A percentile compares a stretch with the other conserved stretches of the same genome.
These are phyloP conservation scores for Nepenthes gracilis DNA, from an alignment of 148 eudicot genomes.

Conservation along the genomic window DNA sequence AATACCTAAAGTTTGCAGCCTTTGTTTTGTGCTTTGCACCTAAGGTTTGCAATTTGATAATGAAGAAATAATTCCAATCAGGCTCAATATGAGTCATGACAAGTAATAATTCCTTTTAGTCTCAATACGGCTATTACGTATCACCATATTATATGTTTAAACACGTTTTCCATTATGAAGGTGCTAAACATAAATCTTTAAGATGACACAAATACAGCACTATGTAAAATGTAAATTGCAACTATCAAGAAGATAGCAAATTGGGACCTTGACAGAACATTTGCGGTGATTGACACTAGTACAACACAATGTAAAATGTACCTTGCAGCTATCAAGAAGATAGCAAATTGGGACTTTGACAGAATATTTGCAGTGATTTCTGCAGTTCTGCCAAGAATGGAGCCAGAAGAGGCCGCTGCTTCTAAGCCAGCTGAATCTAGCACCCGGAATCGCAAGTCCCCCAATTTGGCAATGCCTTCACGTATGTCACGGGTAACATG, in stretches of 20 bases:
- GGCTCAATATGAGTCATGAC: too few relatives aligned
- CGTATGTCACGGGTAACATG: slow-evolving; percentile 96
- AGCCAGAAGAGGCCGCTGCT: slow-evolving; percentile 92
- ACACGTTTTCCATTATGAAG: too few relatives aligned
- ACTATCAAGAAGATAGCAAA: slow-evolving; percentile 75
- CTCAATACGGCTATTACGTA: too few relatives aligned
- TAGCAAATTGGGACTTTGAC: slow-evolving; percentile 54
- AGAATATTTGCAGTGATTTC: slow-evolving; percentile 84
- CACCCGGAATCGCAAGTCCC: slow-evolving; percentile 74
- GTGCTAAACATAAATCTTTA: too few relatives aligned
- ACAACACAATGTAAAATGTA: slow-evolving; percentile 8
- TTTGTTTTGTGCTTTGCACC: too few relatives aligned
- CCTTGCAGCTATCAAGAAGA: slow-evolving; percentile 89
- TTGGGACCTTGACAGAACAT: slow-evolving; percentile 60
- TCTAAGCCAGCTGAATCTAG: slow-evolving; percentile 98
- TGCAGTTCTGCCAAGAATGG: slow-evolving; percentile 85
- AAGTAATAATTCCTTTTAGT: too few relatives aligned
- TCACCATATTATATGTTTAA: too few relatives aligned
- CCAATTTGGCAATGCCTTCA: slow-evolving; percentile 87
- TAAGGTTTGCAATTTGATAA: too few relatives aligned
- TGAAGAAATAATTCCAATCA: too few relatives aligned
- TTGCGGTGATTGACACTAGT: slow-evolving; percentile 46
- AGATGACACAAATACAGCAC: too few relatives aligned
- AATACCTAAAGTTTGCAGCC: too few relatives aligned
- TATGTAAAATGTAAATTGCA: slow-evolving; percentile 40